Percentiles rank a stretch among this genome's conserved stretches.
Conservation (phyloP, 805 yeast species). For the Spathaspora passalidarum region DNA sequence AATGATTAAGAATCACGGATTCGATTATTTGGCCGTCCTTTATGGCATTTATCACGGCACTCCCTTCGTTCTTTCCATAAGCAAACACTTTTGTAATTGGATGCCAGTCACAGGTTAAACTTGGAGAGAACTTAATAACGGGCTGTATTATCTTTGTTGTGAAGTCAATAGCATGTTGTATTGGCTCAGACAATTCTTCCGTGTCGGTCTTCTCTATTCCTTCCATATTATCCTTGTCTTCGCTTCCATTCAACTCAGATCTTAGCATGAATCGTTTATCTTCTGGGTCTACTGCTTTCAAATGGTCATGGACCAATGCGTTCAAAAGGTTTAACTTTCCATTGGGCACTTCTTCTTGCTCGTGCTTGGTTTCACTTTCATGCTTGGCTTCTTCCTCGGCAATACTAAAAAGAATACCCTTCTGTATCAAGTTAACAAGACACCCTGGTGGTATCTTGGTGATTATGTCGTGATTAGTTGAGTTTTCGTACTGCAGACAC, state of each 20-base stretch:
- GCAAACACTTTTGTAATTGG: conserved; percentile 51
- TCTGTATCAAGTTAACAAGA: conserved; percentile 77
- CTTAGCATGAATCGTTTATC: conserved; percentile 9
- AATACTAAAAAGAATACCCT: conserved; percentile 77
- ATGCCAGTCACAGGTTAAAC: conserved; percentile 54
- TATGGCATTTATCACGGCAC: conserved; percentile 44
- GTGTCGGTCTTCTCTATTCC: conserved; percentile 7
- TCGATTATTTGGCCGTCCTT: conserved; percentile 22
- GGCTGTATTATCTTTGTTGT: conserved; percentile 39
- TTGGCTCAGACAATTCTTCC: background rate
- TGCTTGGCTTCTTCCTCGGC: conserved; percentile 50
- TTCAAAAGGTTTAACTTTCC: conserved; percentile 47
- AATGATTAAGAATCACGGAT: conserved; percentile 28
- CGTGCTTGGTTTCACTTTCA: background rate
- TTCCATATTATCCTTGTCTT: conserved; percentile 7
- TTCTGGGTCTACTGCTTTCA: conserved; percentile 11
- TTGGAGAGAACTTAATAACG: conserved; percentile 35
- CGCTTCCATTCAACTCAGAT: conserved; percentile 10
- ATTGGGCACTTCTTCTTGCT: conserved; percentile 12
- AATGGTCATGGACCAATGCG: conserved; percentile 47
- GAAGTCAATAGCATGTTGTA: conserved; percentile 8
- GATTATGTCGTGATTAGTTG: conserved; percentile 35
- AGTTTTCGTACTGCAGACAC: conserved; percentile 51
- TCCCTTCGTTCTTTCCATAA: conserved; percentile 49
- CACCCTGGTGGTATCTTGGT: conserved; percentile 70